Conservation (phyloP, 2,329 filamentous ascomycete species). For the Paecilomyces dactylethromorphus region DNA sequence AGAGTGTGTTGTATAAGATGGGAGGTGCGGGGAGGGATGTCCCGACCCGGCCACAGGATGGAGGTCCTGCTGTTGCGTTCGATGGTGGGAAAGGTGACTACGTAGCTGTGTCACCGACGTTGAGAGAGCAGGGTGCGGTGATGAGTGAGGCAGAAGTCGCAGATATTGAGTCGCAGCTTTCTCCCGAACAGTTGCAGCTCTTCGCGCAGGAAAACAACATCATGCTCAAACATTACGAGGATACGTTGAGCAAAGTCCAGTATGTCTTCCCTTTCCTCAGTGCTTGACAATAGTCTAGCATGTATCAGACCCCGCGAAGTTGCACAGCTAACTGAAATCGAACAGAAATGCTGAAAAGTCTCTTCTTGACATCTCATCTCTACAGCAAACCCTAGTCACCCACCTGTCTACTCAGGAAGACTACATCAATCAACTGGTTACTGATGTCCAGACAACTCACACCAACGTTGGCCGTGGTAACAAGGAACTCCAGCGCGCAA, state of each 20-base stretch:
- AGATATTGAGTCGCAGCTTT: conserved; percentile 55
- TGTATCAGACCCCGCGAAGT: too few species aligned
- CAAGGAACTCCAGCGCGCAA: conserved; percentile 80
- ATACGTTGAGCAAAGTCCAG: conserved; percentile 90
- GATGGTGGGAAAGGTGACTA: conserved; percentile 8
- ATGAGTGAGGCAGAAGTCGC: conserved; percentile 26
- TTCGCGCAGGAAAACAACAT: conserved; percentile 91
- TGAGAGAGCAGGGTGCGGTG: conserved; percentile 11
- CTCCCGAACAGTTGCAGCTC: conserved; percentile 79
- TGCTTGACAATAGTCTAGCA: background rate
- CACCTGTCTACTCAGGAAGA: conserved; percentile 82
- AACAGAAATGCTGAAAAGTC: conserved; percentile 79
- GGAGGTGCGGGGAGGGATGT: conserved; percentile 8
- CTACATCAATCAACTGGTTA: conserved; percentile 80
- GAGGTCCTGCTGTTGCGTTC: conserved; percentile 10
- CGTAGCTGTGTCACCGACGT: conserved; percentile 15
- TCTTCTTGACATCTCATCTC: conserved; percentile 82
- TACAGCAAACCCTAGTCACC: conserved; percentile 81
- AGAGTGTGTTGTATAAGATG: conserved; percentile 71
- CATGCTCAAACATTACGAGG: conserved; percentile 90
- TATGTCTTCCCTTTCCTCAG: conserved; percentile 44
- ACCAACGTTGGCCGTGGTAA: conserved; percentile 88
- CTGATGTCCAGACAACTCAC: conserved; percentile 72
- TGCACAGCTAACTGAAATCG: background rate
- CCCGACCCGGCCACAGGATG: conserved; percentile 4